Conservation (phyloP, 495 filamentous ascomycete species). For the Thozetella sp. region DNA sequence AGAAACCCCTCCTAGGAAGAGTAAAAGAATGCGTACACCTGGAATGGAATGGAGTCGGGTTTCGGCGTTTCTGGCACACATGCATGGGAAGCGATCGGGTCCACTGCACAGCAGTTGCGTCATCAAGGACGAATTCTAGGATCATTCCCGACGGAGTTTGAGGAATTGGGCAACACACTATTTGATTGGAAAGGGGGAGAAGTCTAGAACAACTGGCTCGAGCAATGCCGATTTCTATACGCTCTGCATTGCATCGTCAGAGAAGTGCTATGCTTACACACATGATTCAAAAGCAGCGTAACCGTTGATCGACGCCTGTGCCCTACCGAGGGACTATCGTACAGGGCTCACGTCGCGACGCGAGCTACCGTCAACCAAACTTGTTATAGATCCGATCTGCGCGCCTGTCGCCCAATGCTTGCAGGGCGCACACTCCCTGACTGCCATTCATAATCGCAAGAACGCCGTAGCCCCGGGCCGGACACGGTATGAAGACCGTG, state of each 20-base stretch:
- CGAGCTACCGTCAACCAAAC: no score
- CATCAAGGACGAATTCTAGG: neutral
- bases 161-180: no score
- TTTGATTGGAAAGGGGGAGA: neutral
- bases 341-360: no score
- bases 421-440: no score
- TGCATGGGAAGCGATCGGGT: neutral
- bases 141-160: neutral
- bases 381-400: no score
- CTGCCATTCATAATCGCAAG: neutral
- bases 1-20: neutral
- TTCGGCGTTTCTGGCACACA: neutral
- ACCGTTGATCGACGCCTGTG: no score
- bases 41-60: neutral
- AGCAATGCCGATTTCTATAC: slow-evolving; percentile 12
- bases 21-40: neutral
- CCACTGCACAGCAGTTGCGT: neutral
- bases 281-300: slow-evolving; percentile 1
- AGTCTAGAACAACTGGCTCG: neutral
- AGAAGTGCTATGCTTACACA: slow-evolving; percentile 10
- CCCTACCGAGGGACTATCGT: no score
- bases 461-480: neutral
- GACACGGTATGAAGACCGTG: neutral
- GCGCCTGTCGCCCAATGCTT: no score
- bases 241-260: slow-evolving; percentile 10